phyloP scores from a whole-genome alignment of 129 eudicot species.

The Heracleum sosnowskyi region DNA sequence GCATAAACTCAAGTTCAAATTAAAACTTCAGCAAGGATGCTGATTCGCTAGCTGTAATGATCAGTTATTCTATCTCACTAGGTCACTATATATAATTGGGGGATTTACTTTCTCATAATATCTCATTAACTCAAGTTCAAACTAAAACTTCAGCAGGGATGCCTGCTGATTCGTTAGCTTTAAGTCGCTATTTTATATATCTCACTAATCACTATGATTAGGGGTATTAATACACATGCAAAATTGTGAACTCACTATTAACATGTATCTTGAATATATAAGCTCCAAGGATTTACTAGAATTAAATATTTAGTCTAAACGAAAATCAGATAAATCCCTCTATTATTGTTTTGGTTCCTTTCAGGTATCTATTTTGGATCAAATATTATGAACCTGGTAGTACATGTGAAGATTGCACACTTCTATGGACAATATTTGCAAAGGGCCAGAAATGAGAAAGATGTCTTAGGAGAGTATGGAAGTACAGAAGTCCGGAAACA shows the following conservation, averaged over 20 bases:
- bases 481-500: no score
- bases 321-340: no score
- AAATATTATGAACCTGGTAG: no score
- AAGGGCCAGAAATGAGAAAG: no score
- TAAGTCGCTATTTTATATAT: neutral
- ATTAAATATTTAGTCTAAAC: neutral
- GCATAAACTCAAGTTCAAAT: neutral
- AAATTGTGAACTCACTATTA: neutral
- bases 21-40: neutral
- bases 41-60: neutral
- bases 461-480: no score
- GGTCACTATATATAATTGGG: no score
- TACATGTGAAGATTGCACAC: no score
- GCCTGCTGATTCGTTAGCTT: neutral
- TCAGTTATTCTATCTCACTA: neutral
- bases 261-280: neutral
- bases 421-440: no score
- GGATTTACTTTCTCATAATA: no score
- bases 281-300: neutral
- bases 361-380: no score
- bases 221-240: neutral
- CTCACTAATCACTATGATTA: neutral
- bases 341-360: no score
- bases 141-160: neutral
- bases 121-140: no score